A percentile compares a stretch with the other conserved stretches of the same genome.
Conservation (phyloP, 2,329 filamentous ascomycete genomes). For the Dothideomycetidae sp. region DNA sequence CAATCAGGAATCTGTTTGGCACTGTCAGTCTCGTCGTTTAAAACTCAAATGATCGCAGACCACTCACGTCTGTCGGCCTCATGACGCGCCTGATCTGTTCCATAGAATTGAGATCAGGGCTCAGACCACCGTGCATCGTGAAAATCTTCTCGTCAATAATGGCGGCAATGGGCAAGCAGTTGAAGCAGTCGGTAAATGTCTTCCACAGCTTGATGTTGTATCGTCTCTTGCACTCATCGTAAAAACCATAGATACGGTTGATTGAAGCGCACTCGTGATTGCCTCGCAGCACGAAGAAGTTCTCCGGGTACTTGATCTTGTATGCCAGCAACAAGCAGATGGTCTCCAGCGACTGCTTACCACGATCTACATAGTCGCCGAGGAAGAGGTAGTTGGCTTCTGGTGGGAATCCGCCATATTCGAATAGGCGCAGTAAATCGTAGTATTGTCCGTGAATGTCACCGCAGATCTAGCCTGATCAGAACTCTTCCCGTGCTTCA, state of each 20-base stretch:
- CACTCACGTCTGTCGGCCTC: constrained; percentile 92
- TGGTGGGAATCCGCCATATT: constrained; percentile 95
- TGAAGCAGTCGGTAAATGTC: constrained; percentile 99
- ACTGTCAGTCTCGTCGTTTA: too few species aligned
- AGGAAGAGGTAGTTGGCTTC: constrained; percentile 99
- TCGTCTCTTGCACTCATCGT: constrained; percentile 97
- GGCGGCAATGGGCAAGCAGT: constrained; percentile 92
- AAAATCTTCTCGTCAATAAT: constrained; percentile 99
- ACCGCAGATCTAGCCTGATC: constrained; percentile 66
- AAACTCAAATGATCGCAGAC: constrained; percentile 1
- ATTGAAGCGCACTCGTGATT: constrained; percentile 99
- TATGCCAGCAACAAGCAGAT: constrained; percentile 93
- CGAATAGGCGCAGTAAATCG: constrained; percentile 89
- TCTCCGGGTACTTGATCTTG: constrained; percentile 99
- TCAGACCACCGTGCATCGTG: constrained; percentile 97
- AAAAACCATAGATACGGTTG: constrained; percentile 98
- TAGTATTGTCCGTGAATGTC: constrained; percentile 99
- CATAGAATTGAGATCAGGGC: constrained; percentile 97
- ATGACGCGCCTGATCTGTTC: constrained; percentile 98
- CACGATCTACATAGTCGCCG: constrained; percentile 95
- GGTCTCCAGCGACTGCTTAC: constrained; percentile 97
- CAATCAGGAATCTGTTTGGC: constrained; percentile 93
- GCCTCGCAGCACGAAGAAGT: constrained; percentile 96
- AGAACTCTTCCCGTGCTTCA: background rate
- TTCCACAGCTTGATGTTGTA: constrained; percentile 99